Evolutionary conservation across 1,284 basidiomycete species (phyloP).

Genomic region (Melanopsichium pennsylvanicum): DNA sequence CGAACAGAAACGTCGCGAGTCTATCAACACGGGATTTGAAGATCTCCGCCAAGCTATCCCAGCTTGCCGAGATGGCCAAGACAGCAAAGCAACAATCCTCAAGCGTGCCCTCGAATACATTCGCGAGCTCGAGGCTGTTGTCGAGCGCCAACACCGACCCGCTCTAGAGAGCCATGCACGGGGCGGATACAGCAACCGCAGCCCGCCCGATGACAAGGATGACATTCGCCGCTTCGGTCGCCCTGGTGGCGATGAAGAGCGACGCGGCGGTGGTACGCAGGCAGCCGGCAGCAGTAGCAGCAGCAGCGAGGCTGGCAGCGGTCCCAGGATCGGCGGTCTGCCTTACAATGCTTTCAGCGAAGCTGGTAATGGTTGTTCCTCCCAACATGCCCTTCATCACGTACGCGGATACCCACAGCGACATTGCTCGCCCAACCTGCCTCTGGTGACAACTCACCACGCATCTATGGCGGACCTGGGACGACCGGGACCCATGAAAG

Average conservation of each 20-base stretch:
- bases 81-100: conserved; percentile 51
- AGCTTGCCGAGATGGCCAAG: conserved; percentile 44
- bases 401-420: conserved; percentile 1
- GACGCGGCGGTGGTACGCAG: conserved; percentile 16
- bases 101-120: conserved; percentile 50
- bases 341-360: conserved; percentile 21
- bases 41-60: conserved; percentile 45
- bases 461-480: neutral
- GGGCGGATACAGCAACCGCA: conserved; percentile 33
- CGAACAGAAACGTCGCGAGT: conserved; percentile 48
- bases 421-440: conserved; percentile 7
- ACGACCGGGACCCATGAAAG: neutral
- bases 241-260: conserved; percentile 23
- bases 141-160: conserved; percentile 30
- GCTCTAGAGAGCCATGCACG: conserved; percentile 8
- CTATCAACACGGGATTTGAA: conserved; percentile 52
- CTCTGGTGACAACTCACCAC: neutral
- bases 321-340: conserved; percentile 28
- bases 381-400: neutral
- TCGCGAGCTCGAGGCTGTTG: conserved; percentile 39
- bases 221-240: conserved; percentile 32
- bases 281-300: conserved; percentile 13
- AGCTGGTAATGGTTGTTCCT: neutral
- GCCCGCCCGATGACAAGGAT: conserved; percentile 43
- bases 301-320: conserved; percentile 14